phyloP scores from a whole-genome alignment of 192 early-diverging fungal genomes.

The Allomyces arbusculus region DNA sequence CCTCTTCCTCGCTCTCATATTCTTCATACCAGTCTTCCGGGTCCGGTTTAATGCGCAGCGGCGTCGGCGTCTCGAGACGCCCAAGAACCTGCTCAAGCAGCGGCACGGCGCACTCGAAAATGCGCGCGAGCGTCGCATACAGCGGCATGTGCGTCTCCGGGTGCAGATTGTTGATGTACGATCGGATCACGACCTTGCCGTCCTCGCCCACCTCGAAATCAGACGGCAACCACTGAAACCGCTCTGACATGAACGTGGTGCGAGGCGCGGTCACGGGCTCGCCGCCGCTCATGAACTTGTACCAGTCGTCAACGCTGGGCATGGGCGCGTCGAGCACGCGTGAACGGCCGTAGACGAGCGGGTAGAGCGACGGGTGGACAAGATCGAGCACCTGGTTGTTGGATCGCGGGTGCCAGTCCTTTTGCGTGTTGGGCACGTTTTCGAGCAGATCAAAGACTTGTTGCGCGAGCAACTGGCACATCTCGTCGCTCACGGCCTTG shows the following conservation, averaged over 20 bases:
- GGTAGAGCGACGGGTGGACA: conserved; percentile 28
- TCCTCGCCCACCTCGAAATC: conserved; percentile 30
- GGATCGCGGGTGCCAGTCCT: conserved; percentile 23
- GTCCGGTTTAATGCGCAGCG: not conserved
- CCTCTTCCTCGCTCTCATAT: conserved; percentile 3
- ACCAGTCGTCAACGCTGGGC: not conserved
- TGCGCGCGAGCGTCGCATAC: conserved; percentile 24
- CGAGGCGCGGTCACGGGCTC: not conserved
- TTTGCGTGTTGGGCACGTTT: conserved; percentile 9
- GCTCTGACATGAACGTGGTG: too few species aligned
- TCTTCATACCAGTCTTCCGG: not conserved
- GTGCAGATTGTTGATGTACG: conserved; percentile 61
- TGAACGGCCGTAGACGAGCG: conserved; percentile 12
- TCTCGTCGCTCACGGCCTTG: conserved; percentile 15
- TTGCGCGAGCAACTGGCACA: conserved; percentile 13
- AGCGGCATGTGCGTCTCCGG: conserved; percentile 21
- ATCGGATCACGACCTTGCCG: conserved; percentile 20
- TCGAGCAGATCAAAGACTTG: conserved; percentile 14
- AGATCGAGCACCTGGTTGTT: conserved; percentile 27
- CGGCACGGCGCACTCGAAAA: conserved; percentile 35
- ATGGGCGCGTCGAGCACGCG: not conserved
- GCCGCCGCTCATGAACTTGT: not conserved
- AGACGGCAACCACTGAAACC: conserved; percentile 43
- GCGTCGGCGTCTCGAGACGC: not conserved
- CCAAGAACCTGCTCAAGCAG: conserved; percentile 32